Evolutionary conservation across 352 stramenopile genomes (phyloP), one percentile per base, ranked within the genome.

Genomic region (Phytophthora lateralis): DNA sequence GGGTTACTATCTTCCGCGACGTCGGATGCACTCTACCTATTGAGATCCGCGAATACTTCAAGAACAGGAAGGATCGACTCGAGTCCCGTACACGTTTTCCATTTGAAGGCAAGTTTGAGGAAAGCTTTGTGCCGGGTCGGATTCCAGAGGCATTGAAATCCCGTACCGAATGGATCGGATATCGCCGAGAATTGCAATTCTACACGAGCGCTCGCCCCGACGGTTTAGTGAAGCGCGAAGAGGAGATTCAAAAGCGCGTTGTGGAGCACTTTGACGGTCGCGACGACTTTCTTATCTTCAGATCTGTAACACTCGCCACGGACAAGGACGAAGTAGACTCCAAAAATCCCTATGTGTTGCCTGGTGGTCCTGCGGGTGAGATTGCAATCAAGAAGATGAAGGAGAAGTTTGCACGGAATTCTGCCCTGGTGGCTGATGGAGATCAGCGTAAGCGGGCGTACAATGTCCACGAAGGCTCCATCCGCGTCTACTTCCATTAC

Each of bases 371-470:
- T 20, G 82, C 79, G 0, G 82, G 86, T 20, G 84, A 93, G 54
- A 73, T 97, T 58, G 48, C 84, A 12, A 95, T 98, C 52, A 90
- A 91, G 60, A 97, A 97, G 51, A 98, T 98, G 92, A 96, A 90
- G 51, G 88, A 98, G 53, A 97, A 96, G 58, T 97, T 96, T 62
- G 75, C 75, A 2, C 87, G 93, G 9, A 90, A 96, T 51, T 6
- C 53, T 2, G 15, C 43, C 0, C 35, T 80, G 12, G 49, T 62
- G 8, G 88, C 85, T 5, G 83, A 92, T 54, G 77, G 92, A 24
- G 85, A 98, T 65, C 81, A 94, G 11, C 81, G 88, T 6, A 97
- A 97, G 66, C 75, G 87, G n/a, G 92, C 81, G 24, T 98, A 96
- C 71, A 94, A 96, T 61, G 74, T 98, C 0, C 75, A 92, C 6